These are phyloP conservation scores for Cladosporium colombiae DNA, from an alignment of 2,329 filamentous ascomycete species.

Conservation along the genomic window DNA sequence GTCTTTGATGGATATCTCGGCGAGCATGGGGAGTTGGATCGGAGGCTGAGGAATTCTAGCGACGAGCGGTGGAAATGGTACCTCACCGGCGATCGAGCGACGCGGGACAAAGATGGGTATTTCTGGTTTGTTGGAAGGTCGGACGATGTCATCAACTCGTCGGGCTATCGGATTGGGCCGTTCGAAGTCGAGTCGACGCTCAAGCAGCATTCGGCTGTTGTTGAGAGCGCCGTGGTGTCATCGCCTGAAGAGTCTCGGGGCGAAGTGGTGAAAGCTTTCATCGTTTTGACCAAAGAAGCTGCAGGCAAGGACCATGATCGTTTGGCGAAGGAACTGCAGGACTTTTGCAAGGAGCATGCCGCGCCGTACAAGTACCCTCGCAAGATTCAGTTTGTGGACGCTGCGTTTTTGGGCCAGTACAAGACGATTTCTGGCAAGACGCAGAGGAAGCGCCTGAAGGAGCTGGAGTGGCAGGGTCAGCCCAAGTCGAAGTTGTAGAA, in stretches of 20 bases:
- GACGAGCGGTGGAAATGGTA: conserved; percentile 32
- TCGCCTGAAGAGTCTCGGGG: conserved; percentile 41
- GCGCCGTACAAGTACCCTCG: conserved; percentile 47
- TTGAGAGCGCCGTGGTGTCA: conserved; percentile 45
- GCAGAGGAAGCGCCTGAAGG: conserved; percentile 40
- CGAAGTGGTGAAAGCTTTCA: conserved; percentile 46
- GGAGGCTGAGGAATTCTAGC: conserved; percentile 22
- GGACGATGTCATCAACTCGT: conserved; percentile 65
- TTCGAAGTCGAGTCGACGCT: conserved; percentile 47
- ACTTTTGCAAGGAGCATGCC: conserved; percentile 44
- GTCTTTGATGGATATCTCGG: conserved; percentile 34
- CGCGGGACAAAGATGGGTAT: conserved; percentile 93
- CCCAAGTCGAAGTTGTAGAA: conserved; percentile 26
- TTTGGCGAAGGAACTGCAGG: conserved; percentile 41
- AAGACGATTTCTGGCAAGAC: conserved; percentile 42
- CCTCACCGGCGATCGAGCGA: conserved; percentile 64
- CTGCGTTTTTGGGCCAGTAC: conserved; percentile 36
- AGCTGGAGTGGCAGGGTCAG: conserved; percentile 38
- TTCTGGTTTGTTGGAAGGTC: conserved; percentile 99
- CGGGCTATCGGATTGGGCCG: conserved; percentile 44
- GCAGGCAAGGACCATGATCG: conserved; percentile 23
- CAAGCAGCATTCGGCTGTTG: conserved; percentile 42
- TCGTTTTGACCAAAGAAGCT: conserved; percentile 38
- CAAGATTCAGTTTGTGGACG: conserved; percentile 43
- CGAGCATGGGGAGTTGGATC: conserved; percentile 30